Evolutionary conservation across 2,329 filamentous ascomycete genomes (phyloP), one percentile per base, ranked within the genome.

Genomic region (Trichoderma atrobrunneum): DNA sequence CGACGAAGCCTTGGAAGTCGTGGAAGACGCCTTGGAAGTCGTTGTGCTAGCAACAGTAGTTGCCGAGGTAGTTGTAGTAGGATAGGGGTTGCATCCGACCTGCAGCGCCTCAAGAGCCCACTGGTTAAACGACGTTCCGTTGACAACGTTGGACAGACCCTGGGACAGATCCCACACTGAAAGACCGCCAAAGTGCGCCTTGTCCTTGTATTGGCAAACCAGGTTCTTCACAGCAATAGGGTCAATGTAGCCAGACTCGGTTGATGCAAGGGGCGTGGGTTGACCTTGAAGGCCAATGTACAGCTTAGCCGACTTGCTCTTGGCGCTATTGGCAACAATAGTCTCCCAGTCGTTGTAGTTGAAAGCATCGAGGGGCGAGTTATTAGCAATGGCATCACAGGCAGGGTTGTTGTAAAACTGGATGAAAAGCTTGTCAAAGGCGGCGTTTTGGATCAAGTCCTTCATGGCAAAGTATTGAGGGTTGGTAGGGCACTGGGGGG

Each of bases 361-460:
- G 79, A 85, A 83, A 43, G 75, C 74, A 12, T 79, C 76, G 11
- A 78, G 79, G 10, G 78, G 68, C 14, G 73, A 72, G 73, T 80
- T 80, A 63, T 74, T 72, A 18, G 76, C 43, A 72, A 82, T 75
- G 30, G 79, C 77, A 59, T 83, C 80, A 75, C 84, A 85, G 24
- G 63, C 74, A 0, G 76, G 75, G 76, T 86, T 86, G 80, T 86
- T 85, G 79, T 85, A 86, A 77, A 86, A 87, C 78, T 86, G 85
- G 65, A 87, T 77, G 76, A 84, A 85, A 54, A 84, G 77, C 16
- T 81, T 79, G 30, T 84, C 82, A 73, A 87, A 83, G 59, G 81
- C 76, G 56, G 81, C 79, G 68, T 81, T 76, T 12, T 81, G 78
- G 51, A 86, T 82, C 74, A 85, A 76, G 7, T 79, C 77, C 68